A percentile compares a stretch with the other conserved stretches of the same genome.
Evolutionary conservation across 2,329 filamentous ascomycete species (phyloP).

Genomic region (Aspergillus clavatus): DNA sequence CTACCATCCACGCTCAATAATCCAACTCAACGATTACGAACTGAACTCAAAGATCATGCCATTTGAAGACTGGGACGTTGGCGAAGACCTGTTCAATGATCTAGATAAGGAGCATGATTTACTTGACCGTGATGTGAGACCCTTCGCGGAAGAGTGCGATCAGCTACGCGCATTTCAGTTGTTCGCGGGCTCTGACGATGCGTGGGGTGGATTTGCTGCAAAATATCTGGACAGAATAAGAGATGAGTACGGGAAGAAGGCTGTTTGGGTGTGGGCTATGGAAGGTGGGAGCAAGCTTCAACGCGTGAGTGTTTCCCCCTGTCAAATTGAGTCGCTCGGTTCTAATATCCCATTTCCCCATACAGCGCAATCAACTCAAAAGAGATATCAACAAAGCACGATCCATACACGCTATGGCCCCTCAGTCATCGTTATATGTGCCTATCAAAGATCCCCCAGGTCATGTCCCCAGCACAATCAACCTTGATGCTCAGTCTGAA

Average conservation of each 20-base stretch:
- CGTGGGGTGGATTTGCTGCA: constrained; percentile 73
- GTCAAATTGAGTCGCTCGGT: constrained; percentile 7
- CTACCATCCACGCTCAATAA: constrained; percentile 81
- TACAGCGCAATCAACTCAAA: constrained; percentile 54
- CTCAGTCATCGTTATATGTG: constrained; percentile 70
- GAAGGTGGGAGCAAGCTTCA: constrained; percentile 57
- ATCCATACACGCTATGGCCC: constrained; percentile 63
- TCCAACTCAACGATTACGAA: constrained; percentile 84
- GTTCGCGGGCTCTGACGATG: constrained; percentile 67
- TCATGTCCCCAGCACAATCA: constrained; percentile 53
- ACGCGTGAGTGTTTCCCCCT: constrained; percentile 43
- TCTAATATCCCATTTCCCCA: constrained; percentile 36
- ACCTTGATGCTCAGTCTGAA: constrained; percentile 57
- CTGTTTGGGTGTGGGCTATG: constrained; percentile 81
- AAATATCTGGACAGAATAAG: constrained; percentile 70
- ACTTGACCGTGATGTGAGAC: constrained; percentile 81
- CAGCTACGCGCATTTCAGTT: constrained; percentile 83
- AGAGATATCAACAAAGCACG: constrained; percentile 70
- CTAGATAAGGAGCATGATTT: constrained; percentile 79
- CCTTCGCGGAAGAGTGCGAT: constrained; percentile 90
- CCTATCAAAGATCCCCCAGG: constrained; percentile 64
- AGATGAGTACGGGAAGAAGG: constrained; percentile 86
- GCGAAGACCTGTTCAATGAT: constrained; percentile 68
- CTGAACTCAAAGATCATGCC: constrained; percentile 74
- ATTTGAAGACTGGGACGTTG: constrained; percentile 70